Evolutionary conservation across 495 filamentous ascomycete species (phyloP).

Genomic region (Aspergillus cristatus): DNA sequence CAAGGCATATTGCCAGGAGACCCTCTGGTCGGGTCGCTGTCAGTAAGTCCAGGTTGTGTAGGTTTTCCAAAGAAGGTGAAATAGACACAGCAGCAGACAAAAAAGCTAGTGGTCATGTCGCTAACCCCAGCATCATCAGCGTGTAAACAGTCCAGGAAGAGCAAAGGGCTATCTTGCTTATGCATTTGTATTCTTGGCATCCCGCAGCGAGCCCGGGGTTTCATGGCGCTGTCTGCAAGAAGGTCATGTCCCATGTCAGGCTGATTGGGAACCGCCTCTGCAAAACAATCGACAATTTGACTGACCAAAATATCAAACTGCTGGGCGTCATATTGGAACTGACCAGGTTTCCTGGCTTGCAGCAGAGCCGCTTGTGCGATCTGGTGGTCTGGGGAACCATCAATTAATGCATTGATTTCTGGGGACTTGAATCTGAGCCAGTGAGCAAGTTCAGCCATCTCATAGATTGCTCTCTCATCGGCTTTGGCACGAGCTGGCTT

Average conservation of each 20-base stretch:
- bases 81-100: constrained; percentile 23
- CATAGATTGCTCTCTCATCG: constrained; percentile 16
- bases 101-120: constrained; percentile 19
- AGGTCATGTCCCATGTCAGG: constrained; percentile 2
- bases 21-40: too few relatives aligned
- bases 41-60: neutral
- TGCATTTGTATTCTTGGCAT: constrained; percentile 10
- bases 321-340: constrained; percentile 16
- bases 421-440: constrained; percentile 22
- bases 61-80: constrained; percentile 25
- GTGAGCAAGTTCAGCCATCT: constrained; percentile 18
- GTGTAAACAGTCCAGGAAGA: constrained; percentile 23
- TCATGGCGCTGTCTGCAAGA: constrained; percentile 4
- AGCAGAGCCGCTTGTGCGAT: constrained; percentile 21
- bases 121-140: constrained; percentile 3
- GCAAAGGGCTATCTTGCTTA: constrained; percentile 10
- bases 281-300: constrained; percentile 15
- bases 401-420: constrained; percentile 12
- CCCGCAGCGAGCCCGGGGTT: constrained; percentile 12
- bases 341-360: constrained; percentile 20
- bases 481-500: constrained; percentile 13
- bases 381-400: too few relatives aligned
- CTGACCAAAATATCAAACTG: constrained; percentile 11
- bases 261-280: constrained; percentile 5
- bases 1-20: neutral